Percentiles rank a stretch among this genome's conserved stretches.
Conservation (phyloP, 441 rosid genomes). For the Gossypium lobatum region DNA sequence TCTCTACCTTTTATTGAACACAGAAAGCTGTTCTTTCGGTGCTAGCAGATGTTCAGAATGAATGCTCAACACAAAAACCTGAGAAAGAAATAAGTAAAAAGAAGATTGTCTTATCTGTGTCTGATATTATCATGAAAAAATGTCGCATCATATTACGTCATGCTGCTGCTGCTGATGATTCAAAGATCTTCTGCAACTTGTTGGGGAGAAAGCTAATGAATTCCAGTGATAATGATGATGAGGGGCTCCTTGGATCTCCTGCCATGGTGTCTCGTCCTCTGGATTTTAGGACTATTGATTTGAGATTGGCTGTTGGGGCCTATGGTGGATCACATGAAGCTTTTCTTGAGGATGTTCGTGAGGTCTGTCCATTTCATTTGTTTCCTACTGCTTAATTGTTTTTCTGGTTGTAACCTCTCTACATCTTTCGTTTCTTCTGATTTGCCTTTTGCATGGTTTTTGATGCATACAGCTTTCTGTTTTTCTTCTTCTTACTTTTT, state of each 20-base stretch:
- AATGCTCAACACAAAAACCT: constrained; percentile 43
- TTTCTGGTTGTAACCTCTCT: constrained; percentile 9
- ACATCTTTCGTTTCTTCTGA: constrained; percentile 11
- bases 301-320: constrained; percentile 89
- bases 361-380: constrained; percentile 47
- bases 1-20: constrained; percentile 34
- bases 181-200: constrained; percentile 81
- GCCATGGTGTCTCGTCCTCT: constrained; percentile 94
- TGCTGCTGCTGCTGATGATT: constrained; percentile 83
- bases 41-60: constrained; percentile 58
- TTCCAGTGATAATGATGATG: constrained; percentile 82
- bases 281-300: constrained; percentile 96
- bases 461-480: neutral
- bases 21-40: constrained; percentile 99
- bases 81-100: constrained; percentile 53
- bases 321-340: constrained; percentile 86
- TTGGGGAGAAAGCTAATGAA: constrained; percentile 74
- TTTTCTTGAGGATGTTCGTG: constrained; percentile 91
- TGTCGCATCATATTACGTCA: constrained; percentile 81
- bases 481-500: neutral
- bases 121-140: constrained; percentile 84
- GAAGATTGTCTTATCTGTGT: constrained; percentile 46
- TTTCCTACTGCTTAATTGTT: neutral
- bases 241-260: constrained; percentile 95
- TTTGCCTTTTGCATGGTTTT: neutral